phyloP scores from a whole-genome alignment of 768 basidiomycete genomes.

The Agrocybe praecox region DNA sequence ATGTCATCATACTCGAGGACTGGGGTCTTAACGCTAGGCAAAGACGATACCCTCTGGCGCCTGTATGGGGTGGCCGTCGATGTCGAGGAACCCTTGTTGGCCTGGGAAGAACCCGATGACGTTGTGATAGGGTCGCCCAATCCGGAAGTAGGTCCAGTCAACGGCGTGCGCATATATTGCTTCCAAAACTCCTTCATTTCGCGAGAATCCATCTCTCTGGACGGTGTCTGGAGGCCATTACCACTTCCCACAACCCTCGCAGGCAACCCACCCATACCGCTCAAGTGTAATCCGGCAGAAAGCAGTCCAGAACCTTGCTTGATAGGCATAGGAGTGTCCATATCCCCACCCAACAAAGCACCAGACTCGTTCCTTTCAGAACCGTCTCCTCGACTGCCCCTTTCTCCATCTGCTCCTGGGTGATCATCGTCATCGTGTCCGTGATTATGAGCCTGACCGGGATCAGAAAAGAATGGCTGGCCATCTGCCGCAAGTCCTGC shows the following conservation, averaged over 20 bases:
- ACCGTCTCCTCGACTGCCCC: neutral
- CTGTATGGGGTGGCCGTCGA: conserved; percentile 20
- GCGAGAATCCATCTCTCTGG: conserved; percentile 29
- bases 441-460: conserved; percentile 19
- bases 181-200: conserved; percentile 77
- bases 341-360: conserved; percentile 29
- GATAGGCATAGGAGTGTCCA: conserved; percentile 52
- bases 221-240: conserved; percentile 16
- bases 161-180: conserved; percentile 71
- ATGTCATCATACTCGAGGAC: conserved; percentile 33
- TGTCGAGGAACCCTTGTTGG: conserved; percentile 1
- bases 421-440: neutral
- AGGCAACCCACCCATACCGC: neutral
- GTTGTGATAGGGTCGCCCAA: neutral
- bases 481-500: conserved; percentile 61
- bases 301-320: conserved; percentile 17
- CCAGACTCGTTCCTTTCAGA: neutral
- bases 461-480: conserved; percentile 60
- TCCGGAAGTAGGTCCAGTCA: conserved; percentile 23
- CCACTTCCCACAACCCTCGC: neutral
- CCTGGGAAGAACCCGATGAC: neutral
- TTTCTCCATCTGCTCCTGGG: neutral
- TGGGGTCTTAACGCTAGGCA: conserved; percentile 73
- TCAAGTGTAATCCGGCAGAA: conserved; percentile 1
- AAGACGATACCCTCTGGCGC: conserved; percentile 62